Evolutionary conservation across 1,284 basidiomycete species (phyloP).

Genomic region (Stygiomarasmius scandens): DNA sequence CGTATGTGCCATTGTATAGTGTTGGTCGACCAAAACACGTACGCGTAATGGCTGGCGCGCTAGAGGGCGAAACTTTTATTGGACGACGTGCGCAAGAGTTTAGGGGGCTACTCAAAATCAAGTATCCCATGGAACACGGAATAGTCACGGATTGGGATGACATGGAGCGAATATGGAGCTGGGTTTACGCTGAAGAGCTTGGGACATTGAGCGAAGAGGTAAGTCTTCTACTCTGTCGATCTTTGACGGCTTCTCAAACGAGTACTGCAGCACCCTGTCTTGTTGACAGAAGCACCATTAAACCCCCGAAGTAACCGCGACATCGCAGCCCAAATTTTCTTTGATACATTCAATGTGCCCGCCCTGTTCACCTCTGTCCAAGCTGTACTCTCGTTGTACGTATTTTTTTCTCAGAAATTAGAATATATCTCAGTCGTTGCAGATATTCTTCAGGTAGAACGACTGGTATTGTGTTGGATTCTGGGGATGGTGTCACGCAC

Average conservation of each 20-base stretch:
- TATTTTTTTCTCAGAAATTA: constrained; percentile 8
- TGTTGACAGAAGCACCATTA: constrained; percentile 92
- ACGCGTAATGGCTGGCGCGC: constrained; percentile 93
- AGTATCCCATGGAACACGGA: constrained; percentile 97
- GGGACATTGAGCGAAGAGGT: constrained; percentile 96
- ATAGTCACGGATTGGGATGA: constrained; percentile 98
- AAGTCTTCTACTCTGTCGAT: constrained; percentile 18
- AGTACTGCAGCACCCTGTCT: constrained; percentile 83
- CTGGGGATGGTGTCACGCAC: constrained; percentile 98
- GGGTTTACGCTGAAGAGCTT: constrained; percentile 94
- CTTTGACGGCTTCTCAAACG: constrained; percentile 18
- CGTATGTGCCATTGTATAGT: constrained; percentile 43
- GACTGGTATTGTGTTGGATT: constrained; percentile 98
- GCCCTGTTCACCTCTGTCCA: constrained; percentile 97
- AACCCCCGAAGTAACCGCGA: constrained; percentile 95
- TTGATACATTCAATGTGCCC: constrained; percentile 99
- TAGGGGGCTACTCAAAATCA: constrained; percentile 92
- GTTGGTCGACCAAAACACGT: constrained; percentile 95
- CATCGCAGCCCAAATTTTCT: constrained; percentile 96
- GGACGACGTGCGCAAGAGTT: constrained; percentile 93
- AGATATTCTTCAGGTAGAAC: constrained; percentile 99
- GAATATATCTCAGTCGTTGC: constrained; percentile 21
- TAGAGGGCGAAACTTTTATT: constrained; percentile 93
- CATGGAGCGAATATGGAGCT: constrained; percentile 98
- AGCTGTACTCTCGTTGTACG: constrained; percentile 93